These are phyloP conservation scores for Ampelomyces quisqualis DNA, from an alignment of 2,329 filamentous ascomycete species.

Conservation along the genomic window DNA sequence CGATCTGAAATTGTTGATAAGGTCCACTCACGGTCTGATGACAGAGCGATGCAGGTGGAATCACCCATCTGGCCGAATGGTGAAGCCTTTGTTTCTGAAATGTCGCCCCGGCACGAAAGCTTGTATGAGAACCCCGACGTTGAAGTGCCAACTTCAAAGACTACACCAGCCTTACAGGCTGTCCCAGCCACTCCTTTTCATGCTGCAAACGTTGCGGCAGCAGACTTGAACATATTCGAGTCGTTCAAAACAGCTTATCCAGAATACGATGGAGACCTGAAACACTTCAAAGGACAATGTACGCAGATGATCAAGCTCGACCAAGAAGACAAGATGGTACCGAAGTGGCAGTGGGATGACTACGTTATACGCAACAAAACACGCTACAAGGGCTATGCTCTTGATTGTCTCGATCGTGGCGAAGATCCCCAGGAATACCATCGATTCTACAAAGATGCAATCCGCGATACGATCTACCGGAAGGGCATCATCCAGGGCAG, in stretches of 20 bases:
- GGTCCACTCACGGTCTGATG: not conserved
- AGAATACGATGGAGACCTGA: conserved; percentile 35
- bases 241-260: conserved; percentile 39
- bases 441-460: conserved; percentile 39
- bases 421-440: conserved; percentile 30
- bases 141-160: not conserved
- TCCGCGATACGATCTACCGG: conserved; percentile 29
- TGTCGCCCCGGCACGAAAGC: conserved; percentile 24
- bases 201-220: not conserved
- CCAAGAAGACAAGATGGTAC: conserved; percentile 34
- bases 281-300: conserved; percentile 39
- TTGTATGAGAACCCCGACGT: conserved; percentile 20
- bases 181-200: not conserved
- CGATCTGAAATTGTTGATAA: conserved; percentile 2
- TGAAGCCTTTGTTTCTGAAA: not conserved
- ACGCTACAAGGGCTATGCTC: conserved; percentile 34
- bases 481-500: conserved; percentile 25
- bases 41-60: conserved; percentile 11
- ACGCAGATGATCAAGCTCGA: conserved; percentile 31
- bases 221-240: conserved; percentile 18
- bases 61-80: not conserved
- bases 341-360: conserved; percentile 45
- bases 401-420: conserved; percentile 25
- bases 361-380: conserved; percentile 39
- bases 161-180: not conserved